Percentiles rank a stretch among this genome's conserved stretches.
phyloP scores from a whole-genome alignment of 2,329 filamentous ascomycete species.

The Ophiostoma quercus region DNA sequence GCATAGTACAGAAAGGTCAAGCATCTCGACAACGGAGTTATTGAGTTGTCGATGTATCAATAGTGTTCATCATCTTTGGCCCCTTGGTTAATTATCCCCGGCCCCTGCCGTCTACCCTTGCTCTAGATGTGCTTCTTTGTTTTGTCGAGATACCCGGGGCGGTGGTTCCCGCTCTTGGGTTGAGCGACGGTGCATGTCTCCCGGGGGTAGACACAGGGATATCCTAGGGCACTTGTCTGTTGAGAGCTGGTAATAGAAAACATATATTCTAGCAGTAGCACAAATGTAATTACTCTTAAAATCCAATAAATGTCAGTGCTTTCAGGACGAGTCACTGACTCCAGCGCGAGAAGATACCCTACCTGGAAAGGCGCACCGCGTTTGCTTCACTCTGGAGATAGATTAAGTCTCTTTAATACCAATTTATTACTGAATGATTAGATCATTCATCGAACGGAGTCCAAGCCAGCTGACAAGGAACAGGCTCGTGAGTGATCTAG shows the following conservation, averaged over 20 bases:
- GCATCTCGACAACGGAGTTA: too few species aligned
- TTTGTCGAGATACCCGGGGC: conserved; percentile 22
- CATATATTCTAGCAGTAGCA: neutral
- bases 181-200: conserved; percentile 9
- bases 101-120: conserved; percentile 16
- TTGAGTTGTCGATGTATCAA: neutral
- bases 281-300: neutral
- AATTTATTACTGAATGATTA: neutral
- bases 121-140: conserved; percentile 12
- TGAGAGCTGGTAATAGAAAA: neutral
- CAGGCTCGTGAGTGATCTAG: neutral
- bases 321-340: neutral
- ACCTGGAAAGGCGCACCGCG: conserved; percentile 1
- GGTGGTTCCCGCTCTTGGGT: conserved; percentile 24
- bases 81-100: neutral
- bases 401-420: too few species aligned
- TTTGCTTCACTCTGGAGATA: neutral
- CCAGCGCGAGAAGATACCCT: conserved; percentile 1
- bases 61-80: neutral
- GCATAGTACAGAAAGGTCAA: too few species aligned
- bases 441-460: neutral
- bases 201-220: conserved; percentile 20
- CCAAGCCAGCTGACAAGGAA: neutral
- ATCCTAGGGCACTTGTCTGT: neutral
- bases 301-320: neutral